Evolutionary conservation across 768 basidiomycete genomes (phyloP), one percentile per base, ranked within the genome.

Genomic region (Pleurotus giganteus): DNA sequence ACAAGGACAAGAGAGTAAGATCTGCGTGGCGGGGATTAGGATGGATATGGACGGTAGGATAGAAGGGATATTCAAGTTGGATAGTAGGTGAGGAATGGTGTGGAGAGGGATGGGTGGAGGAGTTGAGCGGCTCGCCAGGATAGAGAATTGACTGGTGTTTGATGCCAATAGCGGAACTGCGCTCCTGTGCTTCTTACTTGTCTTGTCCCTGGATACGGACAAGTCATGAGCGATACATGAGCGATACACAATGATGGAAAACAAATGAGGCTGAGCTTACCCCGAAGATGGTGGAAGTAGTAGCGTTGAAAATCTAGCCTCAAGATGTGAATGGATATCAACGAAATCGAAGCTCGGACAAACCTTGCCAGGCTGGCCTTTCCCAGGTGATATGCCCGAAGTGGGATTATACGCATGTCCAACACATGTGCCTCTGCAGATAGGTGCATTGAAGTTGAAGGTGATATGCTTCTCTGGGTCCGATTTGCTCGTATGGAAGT

Each of bases 391-490:
- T 2, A 51, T 37, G 23, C 29, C 21, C 29, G 49, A 51, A 13
- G 37, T 32, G 13, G 49, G 31, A n/a, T 51, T 51, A 23, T 51
- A 51, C 19, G 49, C 49, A 37, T 36, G 49, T 12, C 49, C 31
- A 2, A 51, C 34, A 32, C 46, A 47, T 1, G 29, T 47, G 26
- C 29, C 46, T 4, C 17, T 29, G 27, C 46, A 51, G 2, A 21
- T 17, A 4, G 49, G 49, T 23, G 49, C 49, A n/a, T 51, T 51
- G 49, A 51, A 34, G 12, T 34, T 36, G 49, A 51, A 51, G 31
- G 49, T 51, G 19, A 51, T 51, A 24, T 51, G 49, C 34, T 37
- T 51, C 34, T 51, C 49, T 19, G 29, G n/a, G 23, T 51, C 49
- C 19, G 34, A 51, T 37, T 37, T 39, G 24, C 49, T 51, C 2